A percentile compares a stretch with the other conserved stretches of the same genome.
Evolutionary conservation across 768 basidiomycete genomes (phyloP).

Genomic region (Chalciporus chontae): DNA sequence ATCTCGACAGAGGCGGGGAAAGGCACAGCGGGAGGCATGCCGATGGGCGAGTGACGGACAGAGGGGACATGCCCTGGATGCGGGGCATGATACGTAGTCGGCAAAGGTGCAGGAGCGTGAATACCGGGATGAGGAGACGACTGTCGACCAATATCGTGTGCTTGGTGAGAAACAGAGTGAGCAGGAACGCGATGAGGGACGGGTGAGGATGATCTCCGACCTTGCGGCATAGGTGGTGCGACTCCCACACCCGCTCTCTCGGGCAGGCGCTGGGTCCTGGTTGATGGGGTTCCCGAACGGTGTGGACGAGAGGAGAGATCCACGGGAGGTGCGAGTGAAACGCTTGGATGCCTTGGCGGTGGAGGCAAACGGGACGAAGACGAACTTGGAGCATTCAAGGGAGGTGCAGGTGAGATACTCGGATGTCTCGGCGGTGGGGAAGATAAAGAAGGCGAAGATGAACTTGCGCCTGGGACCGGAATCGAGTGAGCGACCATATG

Average conservation of each 20-base stretch:
- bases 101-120: conserved; percentile 6
- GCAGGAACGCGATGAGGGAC: conserved; percentile 1
- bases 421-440: no score
- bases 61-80: no score
- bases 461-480: no score
- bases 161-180: conserved; percentile 5
- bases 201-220: background rate
- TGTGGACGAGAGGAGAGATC: conserved; percentile 13
- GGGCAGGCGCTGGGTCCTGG: background rate
- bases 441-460: no score
- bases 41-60: no score
- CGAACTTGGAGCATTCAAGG: background rate
- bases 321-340: conserved; percentile 8
- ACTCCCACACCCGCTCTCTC: background rate
- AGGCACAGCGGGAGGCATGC: no score
- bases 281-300: background rate
- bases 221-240: background rate
- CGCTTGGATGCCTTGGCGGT: background rate
- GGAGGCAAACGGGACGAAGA: background rate
- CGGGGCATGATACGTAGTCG: no score
- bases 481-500: background rate
- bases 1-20: no score
- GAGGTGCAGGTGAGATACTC: no score
- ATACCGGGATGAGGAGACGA: conserved; percentile 18
- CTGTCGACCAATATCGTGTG: no score